phyloP scores from a whole-genome alignment of 2,329 filamentous ascomycete genomes.

The Diaporthe vexans region DNA sequence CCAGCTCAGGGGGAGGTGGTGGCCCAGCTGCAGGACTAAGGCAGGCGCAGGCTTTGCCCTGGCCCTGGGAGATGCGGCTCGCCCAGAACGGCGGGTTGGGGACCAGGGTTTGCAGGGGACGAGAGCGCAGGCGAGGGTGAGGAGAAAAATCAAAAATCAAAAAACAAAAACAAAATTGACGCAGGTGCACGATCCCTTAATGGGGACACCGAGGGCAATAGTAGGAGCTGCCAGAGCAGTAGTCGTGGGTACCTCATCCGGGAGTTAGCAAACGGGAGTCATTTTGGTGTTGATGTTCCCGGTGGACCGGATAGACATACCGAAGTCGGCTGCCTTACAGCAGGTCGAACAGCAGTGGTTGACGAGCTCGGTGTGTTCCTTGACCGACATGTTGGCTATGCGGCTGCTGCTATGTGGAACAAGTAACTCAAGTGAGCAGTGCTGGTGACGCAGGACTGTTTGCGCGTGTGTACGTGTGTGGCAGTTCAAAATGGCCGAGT shows the following conservation, averaged over 20 bases:
- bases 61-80: slow-evolving; percentile 43
- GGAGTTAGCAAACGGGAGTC: not conserved
- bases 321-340: slow-evolving; percentile 64
- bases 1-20: slow-evolving; percentile 31
- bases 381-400: slow-evolving; percentile 55
- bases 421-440: not conserved
- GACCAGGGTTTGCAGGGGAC: slow-evolving; percentile 13
- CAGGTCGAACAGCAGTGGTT: slow-evolving; percentile 66
- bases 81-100: slow-evolving; percentile 46
- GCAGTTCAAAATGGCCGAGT: not conserved
- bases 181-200: slow-evolving; percentile 45
- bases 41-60: slow-evolving; percentile 22
- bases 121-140: not conserved
- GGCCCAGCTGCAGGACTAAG: slow-evolving; percentile 38
- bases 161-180: not conserved
- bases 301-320: slow-evolving; percentile 42
- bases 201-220: slow-evolving; percentile 60
- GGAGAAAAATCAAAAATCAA: not conserved
- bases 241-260: slow-evolving; percentile 58
- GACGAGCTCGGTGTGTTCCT: slow-evolving; percentile 60
- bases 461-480: not conserved
- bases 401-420: not conserved
- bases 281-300: not conserved
- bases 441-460: not conserved
- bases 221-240: slow-evolving; percentile 57